phyloP scores from a whole-genome alignment of 140 eudicot species.

The Flaveria floridana region DNA sequence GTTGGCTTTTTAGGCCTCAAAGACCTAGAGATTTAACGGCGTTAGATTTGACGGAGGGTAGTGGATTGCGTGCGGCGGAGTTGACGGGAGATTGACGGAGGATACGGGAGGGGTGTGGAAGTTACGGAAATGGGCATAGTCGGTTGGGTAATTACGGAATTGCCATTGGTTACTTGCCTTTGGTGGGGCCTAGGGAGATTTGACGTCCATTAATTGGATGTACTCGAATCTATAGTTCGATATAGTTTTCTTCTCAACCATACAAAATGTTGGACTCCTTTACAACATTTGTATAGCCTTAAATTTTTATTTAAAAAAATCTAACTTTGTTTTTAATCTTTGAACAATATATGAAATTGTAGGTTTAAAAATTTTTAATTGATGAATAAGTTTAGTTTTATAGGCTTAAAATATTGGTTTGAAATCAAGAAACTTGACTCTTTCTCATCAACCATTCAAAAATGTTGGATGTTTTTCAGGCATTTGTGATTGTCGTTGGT shows the following conservation, averaged over 20 bases:
- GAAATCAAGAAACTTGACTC: too few relatives aligned
- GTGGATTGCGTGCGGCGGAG: conserved; percentile 25
- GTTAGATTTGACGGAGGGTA: conserved; percentile 31
- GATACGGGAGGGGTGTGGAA: neutral
- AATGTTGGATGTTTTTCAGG: too few relatives aligned
- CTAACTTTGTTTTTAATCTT: too few relatives aligned
- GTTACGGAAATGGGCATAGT: conserved; percentile 28
- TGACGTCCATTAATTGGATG: conserved; percentile 43
- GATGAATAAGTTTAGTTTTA: too few relatives aligned
- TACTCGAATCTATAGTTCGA: conserved; percentile 32
- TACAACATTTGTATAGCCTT: conserved; percentile 15
- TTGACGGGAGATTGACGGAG: conserved; percentile 32
- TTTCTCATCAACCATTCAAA: too few relatives aligned
- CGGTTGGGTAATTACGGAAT: conserved; percentile 34
- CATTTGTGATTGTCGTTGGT: too few relatives aligned
- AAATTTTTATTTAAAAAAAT: too few relatives aligned
- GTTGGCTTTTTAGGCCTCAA: conserved; percentile 38
- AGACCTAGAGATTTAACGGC: conserved; percentile 41
- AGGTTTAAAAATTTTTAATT: too few relatives aligned
- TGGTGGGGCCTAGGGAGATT: conserved; percentile 26
- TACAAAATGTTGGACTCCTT: conserved; percentile 32
- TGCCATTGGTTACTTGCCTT: conserved; percentile 21
- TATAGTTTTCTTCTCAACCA: conserved; percentile 27
- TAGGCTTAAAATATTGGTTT: too few relatives aligned
- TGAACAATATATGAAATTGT: too few relatives aligned